Percentiles rank a stretch among this genome's conserved stretches.
Evolutionary conservation across 352 stramenopile species (phyloP).

Genomic region (Phytophthora macrochlamydospora): DNA sequence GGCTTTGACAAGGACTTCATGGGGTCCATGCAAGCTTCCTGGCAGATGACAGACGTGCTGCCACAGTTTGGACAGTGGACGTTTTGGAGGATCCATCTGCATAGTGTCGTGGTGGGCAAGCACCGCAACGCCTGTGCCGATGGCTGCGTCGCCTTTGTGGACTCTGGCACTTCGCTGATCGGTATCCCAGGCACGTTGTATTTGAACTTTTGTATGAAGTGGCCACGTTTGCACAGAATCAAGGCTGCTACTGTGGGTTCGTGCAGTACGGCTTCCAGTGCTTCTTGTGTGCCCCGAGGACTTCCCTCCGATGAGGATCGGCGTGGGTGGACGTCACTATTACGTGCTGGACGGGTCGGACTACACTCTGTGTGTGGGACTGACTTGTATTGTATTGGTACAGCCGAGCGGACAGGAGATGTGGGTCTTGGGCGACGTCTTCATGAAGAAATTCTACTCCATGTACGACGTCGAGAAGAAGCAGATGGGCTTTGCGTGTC

Average conservation of each 20-base stretch:
- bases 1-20: slow-evolving; percentile 69
- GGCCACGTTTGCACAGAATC: slow-evolving; percentile 58
- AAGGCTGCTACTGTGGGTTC: slow-evolving; percentile 80
- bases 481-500: slow-evolving; percentile 85
- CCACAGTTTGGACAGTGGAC: slow-evolving; percentile 83
- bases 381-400: slow-evolving; percentile 78
- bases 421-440: slow-evolving; percentile 97
- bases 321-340: slow-evolving; percentile 63
- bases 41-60: slow-evolving; percentile 76
- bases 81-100: slow-evolving; percentile 81
- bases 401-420: slow-evolving; percentile 86
- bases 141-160: slow-evolving; percentile 92
- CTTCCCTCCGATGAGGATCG: slow-evolving; percentile 72
- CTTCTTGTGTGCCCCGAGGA: slow-evolving; percentile 68
- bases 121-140: slow-evolving; percentile 48
- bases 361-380: slow-evolving; percentile 81
- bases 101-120: slow-evolving; percentile 62
- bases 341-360: slow-evolving; percentile 71
- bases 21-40: slow-evolving; percentile 49
- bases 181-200: slow-evolving; percentile 89
- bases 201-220: slow-evolving; percentile 72
- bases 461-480: slow-evolving; percentile 91
- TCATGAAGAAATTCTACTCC: slow-evolving; percentile 96
- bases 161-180: slow-evolving; percentile 97
- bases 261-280: slow-evolving; percentile 85